Evolutionary conservation across 1,284 basidiomycete species (phyloP), one percentile per base, ranked within the genome.

Genomic region (Ganoderma lucidum): DNA sequence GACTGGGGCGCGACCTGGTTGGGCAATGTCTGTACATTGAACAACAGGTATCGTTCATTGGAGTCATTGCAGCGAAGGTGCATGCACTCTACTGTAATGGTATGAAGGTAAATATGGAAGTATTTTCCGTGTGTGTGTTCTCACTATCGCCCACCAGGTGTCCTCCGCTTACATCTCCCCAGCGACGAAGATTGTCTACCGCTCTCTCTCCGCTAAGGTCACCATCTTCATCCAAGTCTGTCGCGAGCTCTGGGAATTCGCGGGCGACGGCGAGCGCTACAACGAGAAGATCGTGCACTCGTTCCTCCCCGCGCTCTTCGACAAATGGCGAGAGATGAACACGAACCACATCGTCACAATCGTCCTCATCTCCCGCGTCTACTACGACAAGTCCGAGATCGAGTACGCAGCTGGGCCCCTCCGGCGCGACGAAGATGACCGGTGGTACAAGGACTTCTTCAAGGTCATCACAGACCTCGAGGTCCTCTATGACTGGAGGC

Each of bases 171-270:
- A 91, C 70, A 87, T 99, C 65, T 94, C 94, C 0, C 81, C 93
- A 30, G 86, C 90, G 30, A 98, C 97, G 15, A 98, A 97, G 81
- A 84, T 93, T 23, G 91, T 99, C 63, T 98, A 94, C 76, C 88
- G 97, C 45, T 96, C 95, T 19, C 88, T 96, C 64, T 98, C 96
- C 5, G 96, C 97, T 48, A 96, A 95, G 80, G 90, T 93, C 53
- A 94, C 90, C 2, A 92, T 99, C 65, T 98, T 98, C 80, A 95
- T 99, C 65, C 97, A 99, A 84, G 92, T 99, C 17, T 97, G 96
- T 76, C 88, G 91, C 64, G 98, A 99, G 79, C 90, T 98, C 71
- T 99, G 96, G 96, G 94, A 98, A 74, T 99, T 99, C 79, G 91
- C 97, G 66, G 96, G 96, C 64, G 97, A 99, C 75, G 98, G 98